Evolutionary conservation across 352 stramenopile genomes (phyloP), one percentile per base, ranked within the genome.

Genomic region (Phytophthora cactorum): DNA sequence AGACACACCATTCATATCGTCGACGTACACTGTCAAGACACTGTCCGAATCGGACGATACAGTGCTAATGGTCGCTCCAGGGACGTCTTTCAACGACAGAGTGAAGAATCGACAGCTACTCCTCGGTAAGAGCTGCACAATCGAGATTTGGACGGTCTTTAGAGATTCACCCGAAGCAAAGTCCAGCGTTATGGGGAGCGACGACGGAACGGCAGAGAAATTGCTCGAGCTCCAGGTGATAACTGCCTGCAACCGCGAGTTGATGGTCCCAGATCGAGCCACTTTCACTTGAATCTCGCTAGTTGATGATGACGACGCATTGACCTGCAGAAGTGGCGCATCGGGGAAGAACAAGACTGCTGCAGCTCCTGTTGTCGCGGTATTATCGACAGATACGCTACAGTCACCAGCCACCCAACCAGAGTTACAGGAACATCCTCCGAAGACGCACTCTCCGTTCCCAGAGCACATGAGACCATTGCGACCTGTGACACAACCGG

Each of bases 401-500:
- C 85, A 93, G 45, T 90, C 79, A 1, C 70, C 68, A 1, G 75
- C 74, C 0, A 72, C 67, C 77, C 79, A 91, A 1, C 58, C 68
- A 59, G 47, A 28, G n/a, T 34, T 46, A 47, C 85, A 93, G 12
- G 66, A 60, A 44, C 85, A 93, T 1, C 79, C 77, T 25, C 83
- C 81, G 4, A 81, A 84, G 4, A 74, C 27, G 49, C 85, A 93
- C 3, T 63, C 50, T 10, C 85, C 85, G 15, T 85, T 83, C 4
- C 80, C 81, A 17, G 81, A 88, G 38, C 85, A 93, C 47, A 78
- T 8, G n/a, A 77, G 15, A 12, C 81, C 78, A 54, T 91, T 91
- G n/a, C 82, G 71, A 9, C 85, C 85, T 6, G 66, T 45, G 6
- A 74, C 58, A 54, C 85, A 93, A 3, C 65, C 72, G n/a, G 65